phyloP scores from a whole-genome alignment of 345 rosid genomes.

The Gossypium turneri region DNA sequence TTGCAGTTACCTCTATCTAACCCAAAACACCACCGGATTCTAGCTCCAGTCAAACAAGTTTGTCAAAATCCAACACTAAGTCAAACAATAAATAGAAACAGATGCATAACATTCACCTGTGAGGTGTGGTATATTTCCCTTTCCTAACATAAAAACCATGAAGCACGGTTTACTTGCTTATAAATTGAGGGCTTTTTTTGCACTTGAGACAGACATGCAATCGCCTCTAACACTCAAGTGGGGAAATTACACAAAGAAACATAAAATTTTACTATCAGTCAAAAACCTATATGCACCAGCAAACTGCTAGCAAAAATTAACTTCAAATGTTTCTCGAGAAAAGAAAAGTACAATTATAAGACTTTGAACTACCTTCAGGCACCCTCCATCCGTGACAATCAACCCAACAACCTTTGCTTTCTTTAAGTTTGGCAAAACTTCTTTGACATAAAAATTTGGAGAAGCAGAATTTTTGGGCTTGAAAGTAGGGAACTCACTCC shows the following conservation, averaged over 20 bases:
- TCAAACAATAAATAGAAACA: background rate
- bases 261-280: background rate
- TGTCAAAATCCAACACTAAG: background rate
- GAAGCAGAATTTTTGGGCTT: conserved; percentile 79
- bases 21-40: background rate
- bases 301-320: background rate
- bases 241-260: background rate
- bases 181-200: background rate
- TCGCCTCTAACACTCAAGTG: background rate
- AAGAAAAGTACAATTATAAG: background rate
- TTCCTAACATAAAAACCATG: background rate
- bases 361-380: conserved; percentile 64
- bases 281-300: background rate
- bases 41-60: background rate
- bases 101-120: background rate
- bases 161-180: background rate
- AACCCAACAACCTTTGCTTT: conserved; percentile 70
- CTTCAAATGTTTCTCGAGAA: background rate
- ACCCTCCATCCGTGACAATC: conserved; percentile 70
- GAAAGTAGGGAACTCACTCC: conserved; percentile 63
- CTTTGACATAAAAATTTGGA: conserved; percentile 65
- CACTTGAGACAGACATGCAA: background rate
- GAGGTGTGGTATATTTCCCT: background rate
- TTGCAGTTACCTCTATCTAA: background rate
- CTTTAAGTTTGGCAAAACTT: conserved; percentile 71